Evolutionary conservation across 805 yeast species (phyloP).

Genomic region (Saccharomyces eubayanus): DNA sequence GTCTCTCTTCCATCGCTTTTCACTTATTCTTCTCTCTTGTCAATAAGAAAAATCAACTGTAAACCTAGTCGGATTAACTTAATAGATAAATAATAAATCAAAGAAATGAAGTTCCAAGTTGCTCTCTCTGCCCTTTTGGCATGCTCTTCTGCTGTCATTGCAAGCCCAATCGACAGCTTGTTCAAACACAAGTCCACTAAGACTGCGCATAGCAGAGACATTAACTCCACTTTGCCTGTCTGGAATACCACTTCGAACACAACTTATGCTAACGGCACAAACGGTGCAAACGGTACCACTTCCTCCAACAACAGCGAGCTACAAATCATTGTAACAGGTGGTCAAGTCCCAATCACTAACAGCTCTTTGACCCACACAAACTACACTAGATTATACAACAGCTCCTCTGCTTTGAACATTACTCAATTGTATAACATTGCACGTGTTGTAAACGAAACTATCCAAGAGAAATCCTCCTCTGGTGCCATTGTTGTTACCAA

Average conservation of each 20-base stretch:
- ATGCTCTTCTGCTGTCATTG: conserved; percentile 11
- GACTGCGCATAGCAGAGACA: not conserved
- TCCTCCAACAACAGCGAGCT: conserved; percentile 5
- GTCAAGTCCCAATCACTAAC: conserved; percentile 11
- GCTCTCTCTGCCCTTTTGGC: conserved; percentile 10
- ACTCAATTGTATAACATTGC: conserved; percentile 20
- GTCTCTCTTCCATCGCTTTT: not conserved
- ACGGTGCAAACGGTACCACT: conserved; percentile 3
- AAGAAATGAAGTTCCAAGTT: conserved; percentile 10
- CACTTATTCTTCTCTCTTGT: not conserved
- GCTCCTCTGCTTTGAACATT: conserved; percentile 16
- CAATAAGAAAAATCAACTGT: not conserved
- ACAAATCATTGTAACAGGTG: conserved; percentile 20
- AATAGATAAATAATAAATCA: not conserved
- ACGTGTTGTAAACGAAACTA: conserved; percentile 9
- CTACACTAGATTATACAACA: conserved; percentile 14
- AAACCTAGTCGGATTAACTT: not conserved
- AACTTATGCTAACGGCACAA: not conserved
- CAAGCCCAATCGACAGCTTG: conserved; percentile 9
- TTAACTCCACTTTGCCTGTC: not conserved
- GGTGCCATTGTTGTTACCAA: conserved; percentile 20
- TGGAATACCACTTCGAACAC: not conserved
- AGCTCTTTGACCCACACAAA: conserved; percentile 6
- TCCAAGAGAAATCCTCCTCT: conserved; percentile 6
- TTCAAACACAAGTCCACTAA: not conserved